Conservation (phyloP, 345 rosid species). For the Salix dunnii region DNA sequence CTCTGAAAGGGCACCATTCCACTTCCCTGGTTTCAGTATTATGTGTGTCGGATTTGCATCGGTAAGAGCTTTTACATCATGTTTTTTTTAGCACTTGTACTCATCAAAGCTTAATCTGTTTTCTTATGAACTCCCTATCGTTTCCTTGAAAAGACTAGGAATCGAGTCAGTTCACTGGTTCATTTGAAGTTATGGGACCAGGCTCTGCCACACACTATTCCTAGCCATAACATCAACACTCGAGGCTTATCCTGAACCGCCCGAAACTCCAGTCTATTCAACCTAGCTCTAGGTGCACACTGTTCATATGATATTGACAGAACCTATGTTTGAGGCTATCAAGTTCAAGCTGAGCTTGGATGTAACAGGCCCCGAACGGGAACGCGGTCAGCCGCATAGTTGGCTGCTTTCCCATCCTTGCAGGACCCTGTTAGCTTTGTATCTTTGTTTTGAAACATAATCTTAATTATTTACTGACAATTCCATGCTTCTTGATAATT, state of each 20-base stretch:
- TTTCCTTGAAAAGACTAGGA: neutral
- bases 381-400: no score
- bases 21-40: conserved; percentile 89
- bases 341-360: neutral
- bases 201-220: neutral
- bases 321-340: neutral
- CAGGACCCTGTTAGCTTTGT: neutral
- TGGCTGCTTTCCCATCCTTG: neutral
- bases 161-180: neutral
- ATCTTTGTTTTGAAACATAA: neutral
- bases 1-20: conserved; percentile 71
- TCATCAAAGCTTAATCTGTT: neutral
- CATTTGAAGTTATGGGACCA: neutral
- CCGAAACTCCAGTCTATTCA: neutral
- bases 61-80: conserved; percentile 38
- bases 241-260: neutral
- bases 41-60: conserved; percentile 64
- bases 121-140: neutral
- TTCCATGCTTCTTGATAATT: neutral
- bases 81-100: neutral
- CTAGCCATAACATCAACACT: neutral
- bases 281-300: neutral
- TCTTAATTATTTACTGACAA: neutral
- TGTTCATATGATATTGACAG: neutral
- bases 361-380: no score